Percentiles rank a stretch among this genome's conserved stretches.
phyloP scores from a whole-genome alignment of 371 early-diverging fungal genomes.

The Mucor saturninus region DNA sequence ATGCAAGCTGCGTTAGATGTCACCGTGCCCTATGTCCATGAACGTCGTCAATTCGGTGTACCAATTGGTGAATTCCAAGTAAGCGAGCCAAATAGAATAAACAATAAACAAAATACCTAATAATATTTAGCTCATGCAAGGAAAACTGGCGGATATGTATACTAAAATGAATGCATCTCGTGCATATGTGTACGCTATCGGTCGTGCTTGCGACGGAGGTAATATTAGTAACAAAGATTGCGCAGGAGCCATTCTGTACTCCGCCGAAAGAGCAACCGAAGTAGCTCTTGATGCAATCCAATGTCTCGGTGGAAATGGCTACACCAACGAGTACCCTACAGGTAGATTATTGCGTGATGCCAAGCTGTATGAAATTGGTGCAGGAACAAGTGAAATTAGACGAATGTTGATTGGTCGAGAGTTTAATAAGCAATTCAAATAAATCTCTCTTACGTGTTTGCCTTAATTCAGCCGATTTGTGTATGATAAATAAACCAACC shows the following conservation, averaged over 20 bases:
- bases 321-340: slow-evolving; percentile 93
- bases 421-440: slow-evolving; percentile 65
- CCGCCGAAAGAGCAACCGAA: slow-evolving; percentile 96
- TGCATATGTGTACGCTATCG: slow-evolving; percentile 92
- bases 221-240: slow-evolving; percentile 89
- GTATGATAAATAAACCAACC: no score
- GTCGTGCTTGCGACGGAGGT: slow-evolving; percentile 85
- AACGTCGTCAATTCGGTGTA: slow-evolving; percentile 87
- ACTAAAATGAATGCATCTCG: slow-evolving; percentile 92
- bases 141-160: slow-evolving; percentile 97
- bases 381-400: slow-evolving; percentile 97
- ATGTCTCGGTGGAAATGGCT: slow-evolving; percentile 95
- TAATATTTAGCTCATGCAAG: slow-evolving; percentile 79
- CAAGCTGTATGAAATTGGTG: slow-evolving; percentile 98
- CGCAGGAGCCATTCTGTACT: slow-evolving; percentile 94
- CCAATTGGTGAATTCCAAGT: slow-evolving; percentile 92
- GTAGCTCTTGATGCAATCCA: slow-evolving; percentile 96
- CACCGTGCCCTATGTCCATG: slow-evolving; percentile 86
- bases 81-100: slow-evolving; percentile 4
- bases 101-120: neutral
- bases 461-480: no score
- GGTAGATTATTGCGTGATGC: slow-evolving; percentile 96
- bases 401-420: slow-evolving; percentile 94
- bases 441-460: neutral
- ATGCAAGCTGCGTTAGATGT: slow-evolving; percentile 93